These are phyloP conservation scores for Vigna radiata DNA, from an alignment of 306 rosid species.

Conservation along the genomic window DNA sequence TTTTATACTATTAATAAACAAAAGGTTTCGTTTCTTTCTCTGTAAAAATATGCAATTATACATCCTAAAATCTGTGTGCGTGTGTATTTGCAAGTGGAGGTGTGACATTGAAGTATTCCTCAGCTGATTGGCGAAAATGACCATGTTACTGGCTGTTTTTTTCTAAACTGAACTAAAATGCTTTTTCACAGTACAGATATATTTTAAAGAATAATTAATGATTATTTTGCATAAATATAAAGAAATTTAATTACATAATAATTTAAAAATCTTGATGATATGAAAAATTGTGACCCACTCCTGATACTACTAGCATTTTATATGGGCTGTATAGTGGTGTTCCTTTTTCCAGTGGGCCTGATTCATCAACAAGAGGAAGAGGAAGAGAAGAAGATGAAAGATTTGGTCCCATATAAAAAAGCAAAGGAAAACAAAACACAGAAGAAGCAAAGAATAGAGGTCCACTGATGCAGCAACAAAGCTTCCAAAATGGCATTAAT, in stretches of 20 bases:
- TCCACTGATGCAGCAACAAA: conserved; percentile 36
- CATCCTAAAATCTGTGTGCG: background rate
- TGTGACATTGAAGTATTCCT: background rate
- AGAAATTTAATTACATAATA: background rate
- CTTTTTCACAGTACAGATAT: background rate
- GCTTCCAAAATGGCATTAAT: conserved; percentile 40
- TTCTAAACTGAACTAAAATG: background rate
- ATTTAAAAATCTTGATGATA: background rate
- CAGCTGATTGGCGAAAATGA: background rate
- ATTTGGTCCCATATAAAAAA: conserved; percentile 23
- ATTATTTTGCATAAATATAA: background rate
- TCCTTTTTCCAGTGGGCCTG: conserved; percentile 12
- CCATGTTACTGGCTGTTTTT: background rate
- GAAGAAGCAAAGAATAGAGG: conserved; percentile 9
- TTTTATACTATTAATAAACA: background rate
- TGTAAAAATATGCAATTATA: background rate
- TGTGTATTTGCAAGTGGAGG: background rate
- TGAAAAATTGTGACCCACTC: background rate
- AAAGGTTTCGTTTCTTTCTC: background rate
- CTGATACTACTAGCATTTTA: background rate
- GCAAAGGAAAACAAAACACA: background rate
- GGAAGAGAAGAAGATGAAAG: background rate
- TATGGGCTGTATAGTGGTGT: conserved; percentile 22
- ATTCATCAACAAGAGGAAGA: background rate
- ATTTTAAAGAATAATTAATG: background rate